phyloP scores from a whole-genome alignment of 768 basidiomycete genomes.

The Ephemerocybe angulata region DNA sequence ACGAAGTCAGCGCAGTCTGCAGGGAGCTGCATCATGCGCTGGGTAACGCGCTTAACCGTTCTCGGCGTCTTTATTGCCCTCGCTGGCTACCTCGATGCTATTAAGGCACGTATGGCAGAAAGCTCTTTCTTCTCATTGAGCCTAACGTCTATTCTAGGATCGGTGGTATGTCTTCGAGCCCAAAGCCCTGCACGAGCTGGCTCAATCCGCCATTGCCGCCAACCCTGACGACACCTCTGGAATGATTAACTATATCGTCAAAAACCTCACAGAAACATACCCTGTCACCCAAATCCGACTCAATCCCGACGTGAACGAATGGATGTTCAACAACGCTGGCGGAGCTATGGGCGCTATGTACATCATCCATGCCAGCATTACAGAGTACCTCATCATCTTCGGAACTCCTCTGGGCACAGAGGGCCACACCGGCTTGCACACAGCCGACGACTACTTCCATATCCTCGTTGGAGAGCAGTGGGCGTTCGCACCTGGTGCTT shows the following conservation, averaged over 20 bases:
- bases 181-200: conserved; percentile 63
- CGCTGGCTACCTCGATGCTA: conserved; percentile 54
- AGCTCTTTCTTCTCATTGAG: neutral
- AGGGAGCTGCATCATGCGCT: conserved; percentile 25
- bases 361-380: conserved; percentile 93
- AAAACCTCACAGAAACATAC: conserved; percentile 74
- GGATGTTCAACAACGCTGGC: conserved; percentile 96
- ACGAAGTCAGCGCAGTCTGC: conserved; percentile 7
- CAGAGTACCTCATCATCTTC: conserved; percentile 95
- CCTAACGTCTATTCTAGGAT: conserved; percentile 44
- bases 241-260: conserved; percentile 79
- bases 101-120: conserved; percentile 46
- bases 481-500: conserved; percentile 78
- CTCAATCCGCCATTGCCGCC: conserved; percentile 66
- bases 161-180: conserved; percentile 89
- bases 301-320: conserved; percentile 65
- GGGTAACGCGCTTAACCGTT: conserved; percentile 34
- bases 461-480: conserved; percentile 94
- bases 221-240: conserved; percentile 61
- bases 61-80: conserved; percentile 33
- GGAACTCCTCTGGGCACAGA: conserved; percentile 97
- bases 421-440: conserved; percentile 91
- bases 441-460: conserved; percentile 97
- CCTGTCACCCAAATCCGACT: conserved; percentile 53
- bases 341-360: conserved; percentile 99